Conservation (phyloP, 352 stramenopile genomes). For the Pythium diclinum region DNA sequence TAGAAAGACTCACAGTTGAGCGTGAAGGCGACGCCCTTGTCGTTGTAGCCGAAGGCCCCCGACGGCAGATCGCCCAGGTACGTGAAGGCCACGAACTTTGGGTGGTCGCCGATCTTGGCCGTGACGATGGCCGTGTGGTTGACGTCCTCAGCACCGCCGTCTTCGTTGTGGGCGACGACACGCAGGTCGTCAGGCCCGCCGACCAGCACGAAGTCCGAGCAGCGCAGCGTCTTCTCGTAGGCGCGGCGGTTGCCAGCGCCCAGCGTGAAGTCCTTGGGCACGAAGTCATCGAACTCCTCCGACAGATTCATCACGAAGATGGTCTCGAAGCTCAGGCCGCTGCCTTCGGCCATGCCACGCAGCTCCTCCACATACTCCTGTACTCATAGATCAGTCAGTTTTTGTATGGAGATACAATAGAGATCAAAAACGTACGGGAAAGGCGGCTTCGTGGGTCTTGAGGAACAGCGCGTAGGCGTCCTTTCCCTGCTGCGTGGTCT, state of each 20-base stretch:
- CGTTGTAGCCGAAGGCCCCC: conserved; percentile 70
- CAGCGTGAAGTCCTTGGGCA: conserved; percentile 39
- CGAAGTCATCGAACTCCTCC: conserved; percentile 66
- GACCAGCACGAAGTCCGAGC: conserved; percentile 68
- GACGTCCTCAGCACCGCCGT: conserved; percentile 45
- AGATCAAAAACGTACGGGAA: conserved; percentile 38
- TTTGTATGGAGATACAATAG: background rate
- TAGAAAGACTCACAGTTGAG: conserved; percentile 60
- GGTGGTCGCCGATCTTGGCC: conserved; percentile 43
- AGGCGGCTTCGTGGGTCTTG: conserved; percentile 37
- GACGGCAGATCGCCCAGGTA: conserved; percentile 72
- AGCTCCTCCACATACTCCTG: conserved; percentile 71
- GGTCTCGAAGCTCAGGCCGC: conserved; percentile 51
- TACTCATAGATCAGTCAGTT: background rate
- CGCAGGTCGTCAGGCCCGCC: conserved; percentile 31
- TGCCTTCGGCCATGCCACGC: conserved; percentile 56
- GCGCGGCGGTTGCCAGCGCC: conserved; percentile 15
- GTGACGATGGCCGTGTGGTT: conserved; percentile 68
- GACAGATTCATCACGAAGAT: conserved; percentile 76
- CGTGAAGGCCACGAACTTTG: conserved; percentile 68
- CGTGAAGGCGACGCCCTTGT: conserved; percentile 65
- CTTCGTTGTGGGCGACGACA: conserved; percentile 74
- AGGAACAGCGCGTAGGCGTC: conserved; percentile 49
- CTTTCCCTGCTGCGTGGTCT: conserved; percentile 34
- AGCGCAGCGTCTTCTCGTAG: conserved; percentile 42